phyloP scores from a whole-genome alignment of 495 filamentous ascomycete genomes.

The Trichoderma asperelloides region DNA sequence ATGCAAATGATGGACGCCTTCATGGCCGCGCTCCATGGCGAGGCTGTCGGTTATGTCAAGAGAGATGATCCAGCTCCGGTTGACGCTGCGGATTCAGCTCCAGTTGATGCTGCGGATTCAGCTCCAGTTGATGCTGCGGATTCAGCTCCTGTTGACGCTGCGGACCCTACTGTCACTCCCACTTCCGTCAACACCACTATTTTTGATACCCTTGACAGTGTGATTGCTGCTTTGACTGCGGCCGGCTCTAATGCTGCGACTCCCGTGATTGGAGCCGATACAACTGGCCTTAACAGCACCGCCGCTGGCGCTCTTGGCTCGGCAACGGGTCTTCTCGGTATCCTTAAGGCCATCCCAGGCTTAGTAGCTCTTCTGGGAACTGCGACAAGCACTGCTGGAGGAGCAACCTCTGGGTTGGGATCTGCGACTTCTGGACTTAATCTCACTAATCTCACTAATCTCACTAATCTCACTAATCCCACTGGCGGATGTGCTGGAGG shows the following conservation, averaged over 20 bases:
- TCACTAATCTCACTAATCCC: no score
- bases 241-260: not conserved
- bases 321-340: not conserved
- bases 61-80: not conserved
- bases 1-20: not conserved
- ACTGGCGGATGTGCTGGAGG: not conserved
- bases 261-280: not conserved
- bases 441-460: no score
- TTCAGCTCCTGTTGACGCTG: not conserved
- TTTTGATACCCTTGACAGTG: no score
- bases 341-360: not conserved
- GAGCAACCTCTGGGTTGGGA: not conserved
- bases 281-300: not conserved
- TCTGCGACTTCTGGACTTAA: not conserved
- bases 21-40: not conserved
- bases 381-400: not conserved
- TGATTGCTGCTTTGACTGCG: no score
- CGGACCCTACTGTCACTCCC: not conserved
- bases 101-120: not conserved
- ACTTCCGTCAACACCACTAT: not conserved
- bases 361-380: not conserved
- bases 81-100: not conserved
- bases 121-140: not conserved
- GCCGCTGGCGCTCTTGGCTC: not conserved
- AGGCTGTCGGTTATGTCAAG: not conserved